Percentiles rank a stretch among this genome's conserved stretches.
Evolutionary conservation across 139 green algal species (phyloP).

Genomic region (Coelastrella sp.): DNA sequence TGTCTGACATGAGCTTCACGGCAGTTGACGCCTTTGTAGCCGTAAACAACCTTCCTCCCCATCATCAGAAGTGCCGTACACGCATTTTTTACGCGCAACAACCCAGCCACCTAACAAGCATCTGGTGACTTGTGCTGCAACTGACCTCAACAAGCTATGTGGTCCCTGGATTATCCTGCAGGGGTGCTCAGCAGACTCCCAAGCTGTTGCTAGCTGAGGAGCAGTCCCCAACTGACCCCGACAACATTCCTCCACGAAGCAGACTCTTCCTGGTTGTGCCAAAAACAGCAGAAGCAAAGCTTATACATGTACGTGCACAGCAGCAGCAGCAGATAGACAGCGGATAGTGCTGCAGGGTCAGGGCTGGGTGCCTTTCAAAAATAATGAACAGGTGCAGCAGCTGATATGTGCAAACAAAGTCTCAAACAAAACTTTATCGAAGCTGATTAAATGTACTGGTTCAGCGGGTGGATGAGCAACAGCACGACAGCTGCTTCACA

Average conservation of each 20-base stretch:
- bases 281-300: conserved; percentile 77
- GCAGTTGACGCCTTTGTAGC: no score
- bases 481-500: neutral
- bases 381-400: neutral
- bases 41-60: no score
- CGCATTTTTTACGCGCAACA: no score
- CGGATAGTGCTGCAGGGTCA: neutral
- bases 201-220: conserved; percentile 55
- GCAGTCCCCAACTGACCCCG: conserved; percentile 79
- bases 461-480: neutral
- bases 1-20: no score
- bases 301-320: conserved; percentile 70
- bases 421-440: no score
- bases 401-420: neutral
- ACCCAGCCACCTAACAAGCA: no score
- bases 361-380: neutral
- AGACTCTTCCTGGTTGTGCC: conserved; percentile 93
- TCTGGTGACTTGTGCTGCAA: no score
- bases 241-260: conserved; percentile 88
- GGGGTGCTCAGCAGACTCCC: conserved; percentile 39
- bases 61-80: no score
- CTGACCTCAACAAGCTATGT: no score
- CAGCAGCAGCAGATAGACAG: conserved; percentile 2
- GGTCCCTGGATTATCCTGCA: neutral
- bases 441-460: no score